phyloP scores from a whole-genome alignment of 805 yeast genomes.

The Novakomyces olei region DNA sequence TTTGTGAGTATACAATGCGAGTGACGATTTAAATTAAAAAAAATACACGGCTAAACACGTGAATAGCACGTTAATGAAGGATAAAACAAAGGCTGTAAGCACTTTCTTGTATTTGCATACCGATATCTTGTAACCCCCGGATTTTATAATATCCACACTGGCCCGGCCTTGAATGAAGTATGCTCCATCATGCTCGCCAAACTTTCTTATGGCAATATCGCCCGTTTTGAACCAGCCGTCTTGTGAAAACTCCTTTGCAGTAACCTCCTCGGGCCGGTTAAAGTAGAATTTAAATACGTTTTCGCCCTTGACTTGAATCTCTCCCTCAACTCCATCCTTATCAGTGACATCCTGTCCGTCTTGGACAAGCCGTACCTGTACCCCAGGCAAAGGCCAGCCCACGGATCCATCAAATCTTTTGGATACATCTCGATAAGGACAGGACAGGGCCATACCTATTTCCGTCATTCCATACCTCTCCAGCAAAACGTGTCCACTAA shows the following conservation, averaged over 20 bases:
- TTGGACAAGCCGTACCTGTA: constrained; percentile 14
- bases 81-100: too few species aligned
- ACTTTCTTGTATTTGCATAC: too few species aligned
- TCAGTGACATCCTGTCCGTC: constrained; percentile 11
- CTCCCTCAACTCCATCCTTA: constrained; percentile 20
- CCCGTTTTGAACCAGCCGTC: constrained; percentile 95
- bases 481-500: constrained; percentile 13
- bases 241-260: too few species aligned
- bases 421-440: constrained; percentile 13
- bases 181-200: neutral
- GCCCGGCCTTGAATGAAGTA: neutral
- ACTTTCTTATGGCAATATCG: too few species aligned
- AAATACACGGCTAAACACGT: too few species aligned
- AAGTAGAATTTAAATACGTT: constrained; percentile 31
- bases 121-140: neutral
- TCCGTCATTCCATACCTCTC: constrained; percentile 19
- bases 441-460: constrained; percentile 16
- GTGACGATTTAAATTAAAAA: too few species aligned
- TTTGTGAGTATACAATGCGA: too few species aligned
- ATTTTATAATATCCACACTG: neutral
- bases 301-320: constrained; percentile 30
- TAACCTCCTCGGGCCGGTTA: constrained; percentile 26
- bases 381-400: constrained; percentile 16
- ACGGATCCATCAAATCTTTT: constrained; percentile 14
- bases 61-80: too few species aligned